phyloP scores from a whole-genome alignment of 768 basidiomycete genomes.

The Tricholoma sp. region DNA sequence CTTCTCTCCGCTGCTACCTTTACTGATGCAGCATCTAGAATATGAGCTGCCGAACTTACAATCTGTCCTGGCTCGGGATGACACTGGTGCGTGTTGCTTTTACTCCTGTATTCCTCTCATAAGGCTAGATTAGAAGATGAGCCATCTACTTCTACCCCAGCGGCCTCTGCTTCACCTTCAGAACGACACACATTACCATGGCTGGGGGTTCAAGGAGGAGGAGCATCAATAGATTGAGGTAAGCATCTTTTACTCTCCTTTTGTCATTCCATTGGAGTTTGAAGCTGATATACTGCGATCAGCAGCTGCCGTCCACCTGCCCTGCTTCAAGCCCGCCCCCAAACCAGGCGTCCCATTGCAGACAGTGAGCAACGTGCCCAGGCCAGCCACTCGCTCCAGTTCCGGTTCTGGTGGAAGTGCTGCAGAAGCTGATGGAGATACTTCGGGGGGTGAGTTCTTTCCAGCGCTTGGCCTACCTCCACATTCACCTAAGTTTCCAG shows the following conservation, averaged over 20 bases:
- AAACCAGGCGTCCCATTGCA: neutral
- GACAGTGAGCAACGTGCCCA: neutral
- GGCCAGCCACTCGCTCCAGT: neutral
- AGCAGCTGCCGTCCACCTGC: neutral
- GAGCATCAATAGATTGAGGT: neutral
- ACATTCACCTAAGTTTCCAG: neutral
- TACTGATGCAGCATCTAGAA: no score
- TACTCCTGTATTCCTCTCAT: no score
- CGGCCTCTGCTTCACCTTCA: neutral
- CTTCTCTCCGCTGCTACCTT: no score
- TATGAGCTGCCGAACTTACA: no score
- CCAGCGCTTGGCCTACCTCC: neutral
- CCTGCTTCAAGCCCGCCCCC: neutral
- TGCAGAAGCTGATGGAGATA: neutral
- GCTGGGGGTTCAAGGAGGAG: neutral
- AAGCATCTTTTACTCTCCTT: neutral
- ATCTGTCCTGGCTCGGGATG: no score
- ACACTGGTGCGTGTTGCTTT: no score
- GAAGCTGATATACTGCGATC: neutral
- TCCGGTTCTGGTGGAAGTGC: neutral
- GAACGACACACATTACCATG: neutral
- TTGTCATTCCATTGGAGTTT: neutral
- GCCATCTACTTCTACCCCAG: no score
- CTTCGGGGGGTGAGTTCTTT: neutral
- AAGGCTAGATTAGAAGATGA: no score